Evolutionary conservation across 1,284 basidiomycete genomes (phyloP).

Genomic region (Neotropicomus parvogracilis): DNA sequence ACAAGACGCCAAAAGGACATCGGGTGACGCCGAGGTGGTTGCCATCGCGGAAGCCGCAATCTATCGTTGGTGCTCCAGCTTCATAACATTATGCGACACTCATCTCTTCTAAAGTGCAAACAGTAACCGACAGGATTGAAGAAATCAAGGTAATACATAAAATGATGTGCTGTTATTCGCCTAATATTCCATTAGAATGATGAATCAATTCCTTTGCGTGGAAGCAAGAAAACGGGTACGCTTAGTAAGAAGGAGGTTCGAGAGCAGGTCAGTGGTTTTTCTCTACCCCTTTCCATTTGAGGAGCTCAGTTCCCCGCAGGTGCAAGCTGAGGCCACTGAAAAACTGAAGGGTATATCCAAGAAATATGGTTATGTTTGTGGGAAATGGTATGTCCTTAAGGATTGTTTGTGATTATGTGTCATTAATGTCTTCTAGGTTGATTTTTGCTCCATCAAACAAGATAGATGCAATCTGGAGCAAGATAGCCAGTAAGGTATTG

Average conservation of each 20-base stretch:
- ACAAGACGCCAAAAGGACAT: slow-evolving; percentile 20
- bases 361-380: slow-evolving; percentile 49
- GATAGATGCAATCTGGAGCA: slow-evolving; percentile 59
- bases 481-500: slow-evolving; percentile 46
- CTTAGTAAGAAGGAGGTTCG: slow-evolving; percentile 72
- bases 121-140: slow-evolving; percentile 53
- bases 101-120: slow-evolving; percentile 43
- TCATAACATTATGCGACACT: background rate
- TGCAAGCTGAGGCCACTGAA: slow-evolving; percentile 53
- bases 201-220: slow-evolving; percentile 56
- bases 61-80: slow-evolving; percentile 39
- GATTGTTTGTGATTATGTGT: background rate
- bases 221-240: slow-evolving; percentile 66
- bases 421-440: slow-evolving; percentile 42
- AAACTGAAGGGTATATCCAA: slow-evolving; percentile 56
- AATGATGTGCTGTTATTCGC: background rate
- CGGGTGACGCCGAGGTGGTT: slow-evolving; percentile 21
- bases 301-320: slow-evolving; percentile 35
- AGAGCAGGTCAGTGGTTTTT: slow-evolving; percentile 41
- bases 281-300: background rate
- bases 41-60: slow-evolving; percentile 47
- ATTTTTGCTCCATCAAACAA: slow-evolving; percentile 58
- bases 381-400: slow-evolving; percentile 56
- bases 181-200: slow-evolving; percentile 48
- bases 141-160: slow-evolving; percentile 48